Conservation (phyloP, 2,329 filamentous ascomycete genomes). For the Botrytis hyacinthi region DNA sequence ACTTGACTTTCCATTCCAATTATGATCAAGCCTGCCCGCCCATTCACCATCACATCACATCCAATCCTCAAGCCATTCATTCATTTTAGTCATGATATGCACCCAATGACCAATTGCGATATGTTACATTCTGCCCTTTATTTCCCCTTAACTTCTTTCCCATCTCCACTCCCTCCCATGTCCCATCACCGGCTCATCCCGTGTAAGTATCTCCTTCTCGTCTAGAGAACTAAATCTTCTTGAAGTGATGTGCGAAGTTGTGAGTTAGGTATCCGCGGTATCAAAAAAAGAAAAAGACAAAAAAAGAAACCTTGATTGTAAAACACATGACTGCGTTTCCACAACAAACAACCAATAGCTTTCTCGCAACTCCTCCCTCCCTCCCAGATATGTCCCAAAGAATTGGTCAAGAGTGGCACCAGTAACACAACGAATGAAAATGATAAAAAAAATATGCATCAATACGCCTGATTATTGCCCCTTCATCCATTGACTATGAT, state of each 20-base stretch:
- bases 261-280: constrained; percentile 12
- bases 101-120: neutral
- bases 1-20: neutral
- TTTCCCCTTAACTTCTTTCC: neutral
- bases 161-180: neutral
- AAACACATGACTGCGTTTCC: constrained; percentile 1
- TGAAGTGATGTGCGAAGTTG: constrained; percentile 5
- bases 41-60: neutral
- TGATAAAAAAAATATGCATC: constrained; percentile 10
- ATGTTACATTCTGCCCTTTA: constrained; percentile 9
- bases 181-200: neutral
- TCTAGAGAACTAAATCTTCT: neutral
- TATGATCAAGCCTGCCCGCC: neutral
- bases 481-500: constrained; percentile 4
- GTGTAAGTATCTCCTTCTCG: neutral
- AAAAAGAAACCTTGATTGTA: constrained; percentile 1
- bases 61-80: neutral
- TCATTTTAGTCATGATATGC: neutral
- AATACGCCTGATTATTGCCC: constrained; percentile 12
- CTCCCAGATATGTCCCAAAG: constrained; percentile 1
- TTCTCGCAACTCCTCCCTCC: constrained; percentile 9
- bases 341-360: neutral
- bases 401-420: constrained; percentile 11
- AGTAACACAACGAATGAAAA: constrained; percentile 7
- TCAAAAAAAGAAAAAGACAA: constrained; percentile 4